Percentiles rank a stretch among this genome's conserved stretches.
Conservation (phyloP, 2,329 filamentous ascomycete genomes). For the Orbilia blumenaviensis region DNA sequence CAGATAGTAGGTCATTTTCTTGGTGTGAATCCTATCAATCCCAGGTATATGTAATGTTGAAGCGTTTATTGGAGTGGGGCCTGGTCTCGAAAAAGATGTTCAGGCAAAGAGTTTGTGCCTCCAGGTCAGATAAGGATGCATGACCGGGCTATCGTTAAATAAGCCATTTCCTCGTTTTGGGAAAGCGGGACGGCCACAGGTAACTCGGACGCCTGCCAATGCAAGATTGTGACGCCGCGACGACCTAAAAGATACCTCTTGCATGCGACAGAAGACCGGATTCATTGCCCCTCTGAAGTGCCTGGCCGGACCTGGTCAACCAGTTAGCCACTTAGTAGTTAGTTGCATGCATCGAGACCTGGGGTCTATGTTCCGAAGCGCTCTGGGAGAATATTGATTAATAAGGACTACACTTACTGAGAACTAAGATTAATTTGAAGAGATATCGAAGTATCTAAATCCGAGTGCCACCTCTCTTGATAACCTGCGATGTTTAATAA, state of each 20-base stretch:
- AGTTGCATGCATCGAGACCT: background rate
- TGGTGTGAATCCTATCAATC: background rate
- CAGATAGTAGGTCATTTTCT: background rate
- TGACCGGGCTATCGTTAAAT: background rate
- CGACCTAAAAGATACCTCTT: background rate
- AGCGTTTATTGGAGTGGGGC: background rate
- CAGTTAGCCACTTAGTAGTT: background rate
- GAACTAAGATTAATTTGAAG: background rate
- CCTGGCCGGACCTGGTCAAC: too few species aligned
- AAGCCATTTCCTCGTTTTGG: background rate
- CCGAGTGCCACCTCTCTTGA: too few species aligned
- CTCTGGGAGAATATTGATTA: background rate
- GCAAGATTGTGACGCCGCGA: background rate
- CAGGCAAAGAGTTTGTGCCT: background rate
- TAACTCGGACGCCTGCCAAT: background rate
- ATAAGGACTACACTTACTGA: background rate
- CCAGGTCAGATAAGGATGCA: background rate
- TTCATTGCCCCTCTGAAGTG: too few species aligned
- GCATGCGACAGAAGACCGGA: background rate
- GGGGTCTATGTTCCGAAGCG: background rate
- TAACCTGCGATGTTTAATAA: too few species aligned
- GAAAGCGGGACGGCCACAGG: background rate
- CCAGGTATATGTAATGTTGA: background rate
- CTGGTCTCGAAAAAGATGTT: background rate
- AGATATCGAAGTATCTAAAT: background rate